A percentile compares a stretch with the other conserved stretches of the same genome.
Evolutionary conservation across 2,329 filamentous ascomycete species (phyloP).

Genomic region (Pseudogymnoascus sp.): DNA sequence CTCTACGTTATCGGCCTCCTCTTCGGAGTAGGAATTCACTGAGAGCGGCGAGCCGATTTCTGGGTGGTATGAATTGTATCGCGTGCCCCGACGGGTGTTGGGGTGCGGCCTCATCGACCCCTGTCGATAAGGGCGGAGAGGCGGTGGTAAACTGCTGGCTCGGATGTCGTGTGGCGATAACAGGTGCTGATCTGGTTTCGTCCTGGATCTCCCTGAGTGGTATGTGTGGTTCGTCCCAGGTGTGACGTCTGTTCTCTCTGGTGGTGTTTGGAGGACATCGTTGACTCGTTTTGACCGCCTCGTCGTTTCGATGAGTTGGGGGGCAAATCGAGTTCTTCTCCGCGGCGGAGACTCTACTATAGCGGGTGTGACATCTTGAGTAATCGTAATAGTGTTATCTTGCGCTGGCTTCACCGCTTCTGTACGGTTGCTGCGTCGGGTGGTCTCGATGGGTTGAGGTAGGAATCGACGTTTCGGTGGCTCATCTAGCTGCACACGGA

Average conservation of each 20-base stretch:
- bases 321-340: conserved; percentile 51
- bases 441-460: conserved; percentile 66
- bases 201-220: conserved; percentile 11
- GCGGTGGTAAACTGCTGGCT: conserved; percentile 19
- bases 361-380: conserved; percentile 37
- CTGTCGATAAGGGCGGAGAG: conserved; percentile 32
- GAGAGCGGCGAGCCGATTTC: conserved; percentile 36
- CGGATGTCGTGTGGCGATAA: not conserved
- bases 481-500: conserved; percentile 19
- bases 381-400: conserved; percentile 47
- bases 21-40: conserved; percentile 35
- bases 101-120: conserved; percentile 33
- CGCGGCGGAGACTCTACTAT: conserved; percentile 24
- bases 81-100: conserved; percentile 33
- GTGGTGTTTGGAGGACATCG: conserved; percentile 29
- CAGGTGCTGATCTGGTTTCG: conserved; percentile 20
- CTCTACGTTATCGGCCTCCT: conserved; percentile 22
- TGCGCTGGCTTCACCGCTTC: conserved; percentile 42
- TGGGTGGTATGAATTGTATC: conserved; percentile 33
- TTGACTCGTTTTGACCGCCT: conserved; percentile 60
- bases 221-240: conserved; percentile 34
- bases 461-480: conserved; percentile 51
- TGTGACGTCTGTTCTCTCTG: conserved; percentile 65
- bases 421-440: conserved; percentile 48
- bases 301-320: conserved; percentile 74